Evolutionary conservation across 192 early-diverging fungal genomes (phyloP).

Genomic region (Dissophora globulifera): DNA sequence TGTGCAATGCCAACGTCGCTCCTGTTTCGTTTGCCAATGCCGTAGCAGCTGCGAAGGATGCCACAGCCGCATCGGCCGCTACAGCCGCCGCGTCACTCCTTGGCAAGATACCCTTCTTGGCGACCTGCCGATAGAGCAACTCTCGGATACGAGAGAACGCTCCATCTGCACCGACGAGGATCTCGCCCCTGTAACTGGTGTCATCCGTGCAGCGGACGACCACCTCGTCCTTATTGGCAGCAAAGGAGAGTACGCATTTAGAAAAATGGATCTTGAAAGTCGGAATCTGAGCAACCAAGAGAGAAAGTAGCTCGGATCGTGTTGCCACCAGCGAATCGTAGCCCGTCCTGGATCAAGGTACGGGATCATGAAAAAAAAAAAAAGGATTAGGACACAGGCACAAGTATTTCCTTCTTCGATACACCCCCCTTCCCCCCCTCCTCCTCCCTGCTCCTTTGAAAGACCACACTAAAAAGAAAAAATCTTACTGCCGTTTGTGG

Average conservation of each 20-base stretch:
- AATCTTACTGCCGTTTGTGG: conserved; percentile 22
- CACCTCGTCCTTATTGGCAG: conserved; percentile 19
- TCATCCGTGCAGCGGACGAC: conserved; percentile 31
- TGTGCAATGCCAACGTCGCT: not conserved
- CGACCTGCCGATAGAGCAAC: conserved; percentile 17
- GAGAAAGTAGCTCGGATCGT: conserved; percentile 6
- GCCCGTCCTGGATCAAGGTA: conserved; percentile 14
- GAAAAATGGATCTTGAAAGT: conserved; percentile 16
- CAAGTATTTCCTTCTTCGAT: too few species aligned
- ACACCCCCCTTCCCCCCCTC: too few species aligned
- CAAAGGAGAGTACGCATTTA: conserved; percentile 22
- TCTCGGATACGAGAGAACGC: conserved; percentile 26
- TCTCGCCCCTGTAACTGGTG: conserved; percentile 5
- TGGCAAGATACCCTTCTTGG: conserved; percentile 39
- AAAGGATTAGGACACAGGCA: too few species aligned
- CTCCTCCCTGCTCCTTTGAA: too few species aligned
- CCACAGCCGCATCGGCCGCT: conserved; percentile 3
- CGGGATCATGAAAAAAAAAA: not conserved
- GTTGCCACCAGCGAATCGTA: conserved; percentile 16
- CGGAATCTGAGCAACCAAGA: conserved; percentile 19
- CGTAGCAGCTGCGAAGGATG: not conserved
- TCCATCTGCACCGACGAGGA: conserved; percentile 48
- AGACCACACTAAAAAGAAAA: not conserved
- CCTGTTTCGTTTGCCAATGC: too few species aligned
- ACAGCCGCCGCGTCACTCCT: conserved; percentile 21